Conservation (phyloP, 306 rosid species). For the Prunus kanzakura region DNA sequence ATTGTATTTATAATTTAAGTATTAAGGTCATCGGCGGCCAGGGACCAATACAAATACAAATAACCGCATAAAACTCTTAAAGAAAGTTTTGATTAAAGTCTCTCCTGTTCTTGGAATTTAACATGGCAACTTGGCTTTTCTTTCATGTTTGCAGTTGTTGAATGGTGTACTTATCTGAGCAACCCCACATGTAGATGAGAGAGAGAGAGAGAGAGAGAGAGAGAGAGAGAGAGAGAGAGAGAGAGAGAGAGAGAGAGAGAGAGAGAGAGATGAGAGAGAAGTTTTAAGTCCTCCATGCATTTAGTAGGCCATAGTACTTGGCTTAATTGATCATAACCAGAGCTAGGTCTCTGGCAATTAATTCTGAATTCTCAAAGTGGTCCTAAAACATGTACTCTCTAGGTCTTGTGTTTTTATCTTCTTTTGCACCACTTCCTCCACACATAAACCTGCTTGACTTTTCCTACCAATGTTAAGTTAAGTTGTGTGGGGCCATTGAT, state of each 20-base stretch:
- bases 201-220: not conserved
- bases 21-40: too few species aligned
- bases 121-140: constrained; percentile 26
- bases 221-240: constrained; percentile 7
- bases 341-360: constrained; percentile 13
- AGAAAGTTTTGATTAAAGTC: not conserved
- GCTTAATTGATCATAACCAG: constrained; percentile 20
- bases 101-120: constrained; percentile 13
- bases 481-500: constrained; percentile 35
- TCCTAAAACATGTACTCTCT: constrained; percentile 34
- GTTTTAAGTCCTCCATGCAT: constrained; percentile 12
- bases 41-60: too few species aligned
- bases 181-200: constrained; percentile 16
- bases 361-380: constrained; percentile 34
- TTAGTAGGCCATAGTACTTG: constrained; percentile 33
- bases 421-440: constrained; percentile 39
- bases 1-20: too few species aligned
- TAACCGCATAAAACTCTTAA: too few species aligned
- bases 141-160: constrained; percentile 22
- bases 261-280: constrained; percentile 8
- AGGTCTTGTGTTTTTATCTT: constrained; percentile 38
- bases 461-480: constrained; percentile 33
- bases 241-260: not conserved
- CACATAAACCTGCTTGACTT: constrained; percentile 42
- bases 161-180: constrained; percentile 24